phyloP scores from a whole-genome alignment of 2,329 filamentous ascomycete genomes.

The Phyllosticta citribraziliensis region DNA sequence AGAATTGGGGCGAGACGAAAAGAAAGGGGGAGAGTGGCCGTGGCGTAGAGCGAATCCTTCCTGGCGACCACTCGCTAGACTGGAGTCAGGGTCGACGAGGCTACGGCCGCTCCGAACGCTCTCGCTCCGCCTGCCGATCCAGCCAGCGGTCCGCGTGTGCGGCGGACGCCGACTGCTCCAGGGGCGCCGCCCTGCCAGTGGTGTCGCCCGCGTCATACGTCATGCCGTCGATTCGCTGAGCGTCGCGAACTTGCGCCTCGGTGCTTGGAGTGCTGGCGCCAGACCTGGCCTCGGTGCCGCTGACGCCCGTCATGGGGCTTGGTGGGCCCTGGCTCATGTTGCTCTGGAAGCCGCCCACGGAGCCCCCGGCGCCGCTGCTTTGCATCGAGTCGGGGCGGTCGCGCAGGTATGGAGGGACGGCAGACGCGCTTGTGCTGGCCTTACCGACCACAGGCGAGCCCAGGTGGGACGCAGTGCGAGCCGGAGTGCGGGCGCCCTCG shows the following conservation, averaged over 20 bases:
- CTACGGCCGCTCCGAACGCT: not conserved
- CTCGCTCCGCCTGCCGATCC: constrained; percentile 2
- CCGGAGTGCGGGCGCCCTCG: constrained; percentile 62
- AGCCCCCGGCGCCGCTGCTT: constrained; percentile 20
- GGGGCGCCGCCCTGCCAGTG: constrained; percentile 24
- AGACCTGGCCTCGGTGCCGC: constrained; percentile 15
- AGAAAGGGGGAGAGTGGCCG: no score
- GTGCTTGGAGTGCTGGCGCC: constrained; percentile 22
- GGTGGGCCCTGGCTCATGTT: not conserved
- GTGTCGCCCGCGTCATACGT: constrained; percentile 36
- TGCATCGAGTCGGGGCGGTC: constrained; percentile 20
- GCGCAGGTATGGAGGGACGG: constrained; percentile 5
- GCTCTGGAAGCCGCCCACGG: constrained; percentile 23
- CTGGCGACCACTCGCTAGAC: no score
- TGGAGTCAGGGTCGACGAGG: not conserved
- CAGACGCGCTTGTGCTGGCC: constrained; percentile 18
- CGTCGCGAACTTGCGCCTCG: constrained; percentile 30
- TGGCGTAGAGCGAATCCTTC: no score
- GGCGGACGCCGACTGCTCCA: constrained; percentile 1
- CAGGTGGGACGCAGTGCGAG: constrained; percentile 42
- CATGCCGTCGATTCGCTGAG: constrained; percentile 36
- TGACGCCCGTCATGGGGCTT: constrained; percentile 25
- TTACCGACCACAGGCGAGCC: constrained; percentile 63
- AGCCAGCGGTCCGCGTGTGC: constrained; percentile 8
- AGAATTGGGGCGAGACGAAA: no score